These are phyloP conservation scores for Pulveroboletus ridleyi DNA, from an alignment of 1,284 basidiomycete species.

Conservation along the genomic window DNA sequence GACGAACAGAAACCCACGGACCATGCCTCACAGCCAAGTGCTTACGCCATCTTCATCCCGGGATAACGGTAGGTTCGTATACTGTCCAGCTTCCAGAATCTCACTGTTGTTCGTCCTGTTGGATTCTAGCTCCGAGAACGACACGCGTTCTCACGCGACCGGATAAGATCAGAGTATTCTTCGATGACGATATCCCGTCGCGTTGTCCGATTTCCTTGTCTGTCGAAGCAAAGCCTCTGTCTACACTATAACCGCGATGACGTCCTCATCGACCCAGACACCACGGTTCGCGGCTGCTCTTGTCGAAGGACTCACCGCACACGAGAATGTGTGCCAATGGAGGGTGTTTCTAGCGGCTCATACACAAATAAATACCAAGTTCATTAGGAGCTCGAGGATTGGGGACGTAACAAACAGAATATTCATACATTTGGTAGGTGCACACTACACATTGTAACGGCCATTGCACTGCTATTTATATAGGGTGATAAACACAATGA, in stretches of 20 bases:
- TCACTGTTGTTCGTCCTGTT: slow-evolving; percentile 5
- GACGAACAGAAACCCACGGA: slow-evolving; percentile 15
- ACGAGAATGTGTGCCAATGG: slow-evolving; percentile 61
- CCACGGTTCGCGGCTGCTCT: slow-evolving; percentile 73
- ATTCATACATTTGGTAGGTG: slow-evolving; percentile 68
- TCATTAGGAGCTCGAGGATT: slow-evolving; percentile 69
- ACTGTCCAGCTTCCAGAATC: background rate
- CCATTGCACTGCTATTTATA: slow-evolving; percentile 5
- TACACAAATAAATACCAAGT: slow-evolving; percentile 56
- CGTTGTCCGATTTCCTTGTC: slow-evolving; percentile 47
- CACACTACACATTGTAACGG: background rate
- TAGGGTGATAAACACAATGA: slow-evolving; percentile 67
- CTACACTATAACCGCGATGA: slow-evolving; percentile 69
- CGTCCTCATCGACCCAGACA: slow-evolving; percentile 72
- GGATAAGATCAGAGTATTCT: slow-evolving; percentile 62
- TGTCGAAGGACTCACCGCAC: slow-evolving; percentile 76
- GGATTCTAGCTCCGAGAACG: slow-evolving; percentile 22
- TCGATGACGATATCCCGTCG: slow-evolving; percentile 61
- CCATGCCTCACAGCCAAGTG: background rate
- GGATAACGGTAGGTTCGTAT: slow-evolving; percentile 25
- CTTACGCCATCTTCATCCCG: slow-evolving; percentile 13
- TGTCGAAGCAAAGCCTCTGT: slow-evolving; percentile 58
- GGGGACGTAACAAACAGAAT: slow-evolving; percentile 76
- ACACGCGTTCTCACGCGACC: slow-evolving; percentile 30
- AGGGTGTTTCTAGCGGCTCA: slow-evolving; percentile 7